phyloP scores from a whole-genome alignment of 352 stramenopile species.

The Phytophthora pistaciae region DNA sequence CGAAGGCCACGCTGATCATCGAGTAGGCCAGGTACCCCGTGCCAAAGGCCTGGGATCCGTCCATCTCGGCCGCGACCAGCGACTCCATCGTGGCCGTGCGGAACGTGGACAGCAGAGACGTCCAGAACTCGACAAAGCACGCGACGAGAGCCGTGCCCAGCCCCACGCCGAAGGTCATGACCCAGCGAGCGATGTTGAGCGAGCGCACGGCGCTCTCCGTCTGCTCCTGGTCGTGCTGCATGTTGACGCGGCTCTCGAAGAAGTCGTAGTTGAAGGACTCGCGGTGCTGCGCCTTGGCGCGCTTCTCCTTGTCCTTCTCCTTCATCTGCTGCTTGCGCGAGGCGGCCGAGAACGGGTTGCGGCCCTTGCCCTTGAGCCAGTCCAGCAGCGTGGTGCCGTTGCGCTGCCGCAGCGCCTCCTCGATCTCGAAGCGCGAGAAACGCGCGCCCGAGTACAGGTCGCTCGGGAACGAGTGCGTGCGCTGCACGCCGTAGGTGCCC shows the following conservation, averaged over 20 bases:
- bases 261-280: constrained; percentile 91
- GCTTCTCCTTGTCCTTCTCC: constrained; percentile 75
- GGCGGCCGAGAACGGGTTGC: constrained; percentile 39
- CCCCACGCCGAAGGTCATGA: constrained; percentile 96
- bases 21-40: constrained; percentile 92
- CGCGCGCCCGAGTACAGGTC: constrained; percentile 79
- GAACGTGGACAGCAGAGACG: constrained; percentile 82
- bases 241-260: constrained; percentile 88
- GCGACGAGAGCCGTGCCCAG: constrained; percentile 94
- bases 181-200: constrained; percentile 92
- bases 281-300: constrained; percentile 85
- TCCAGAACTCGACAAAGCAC: constrained; percentile 94
- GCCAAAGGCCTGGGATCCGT: constrained; percentile 60
- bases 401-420: constrained; percentile 71
- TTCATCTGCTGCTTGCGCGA: constrained; percentile 44
- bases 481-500: constrained; percentile 56
- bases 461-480: constrained; percentile 84
- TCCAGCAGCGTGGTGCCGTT: constrained; percentile 74
- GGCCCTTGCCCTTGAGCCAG: constrained; percentile 65
- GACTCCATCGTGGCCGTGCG: constrained; percentile 94
- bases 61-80: constrained; percentile 69
- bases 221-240: constrained; percentile 88
- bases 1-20: constrained; percentile 94
- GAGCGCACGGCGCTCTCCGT: constrained; percentile 77
- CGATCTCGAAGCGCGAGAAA: constrained; percentile 83